These are phyloP conservation scores for Apiospora arundinis DNA, from an alignment of 2,329 filamentous ascomycete species.

Conservation along the genomic window DNA sequence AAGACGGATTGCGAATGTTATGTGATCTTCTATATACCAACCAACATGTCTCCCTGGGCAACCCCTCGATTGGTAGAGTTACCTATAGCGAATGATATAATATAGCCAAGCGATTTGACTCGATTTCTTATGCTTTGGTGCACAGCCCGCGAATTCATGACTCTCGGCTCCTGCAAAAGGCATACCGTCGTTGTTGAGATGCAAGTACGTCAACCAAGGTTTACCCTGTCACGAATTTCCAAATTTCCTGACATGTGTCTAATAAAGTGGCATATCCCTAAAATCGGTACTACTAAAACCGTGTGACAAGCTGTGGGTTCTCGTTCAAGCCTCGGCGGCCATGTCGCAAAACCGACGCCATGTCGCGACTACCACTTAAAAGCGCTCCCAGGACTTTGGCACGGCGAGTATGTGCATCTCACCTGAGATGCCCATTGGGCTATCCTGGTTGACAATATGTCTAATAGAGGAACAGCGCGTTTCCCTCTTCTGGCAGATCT, in stretches of 20 bases:
- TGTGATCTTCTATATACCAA: not conserved
- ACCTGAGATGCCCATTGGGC: not conserved
- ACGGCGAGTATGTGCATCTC: not conserved
- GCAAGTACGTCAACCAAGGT: not conserved
- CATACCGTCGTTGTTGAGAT: not conserved
- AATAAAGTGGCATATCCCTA: not conserved
- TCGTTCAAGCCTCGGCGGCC: not conserved
- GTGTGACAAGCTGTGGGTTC: not conserved
- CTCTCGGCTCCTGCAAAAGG: not conserved
- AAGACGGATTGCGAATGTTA: not conserved
- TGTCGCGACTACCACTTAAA: not conserved
- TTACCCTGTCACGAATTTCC: not conserved
- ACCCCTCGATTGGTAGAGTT: not conserved
- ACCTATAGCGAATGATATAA: not conserved
- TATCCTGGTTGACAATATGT: not conserved
- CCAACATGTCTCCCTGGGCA: not conserved
- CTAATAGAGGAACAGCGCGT: not conserved
- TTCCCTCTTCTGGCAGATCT: not conserved
- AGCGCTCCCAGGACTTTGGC: not conserved
- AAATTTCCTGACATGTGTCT: not conserved
- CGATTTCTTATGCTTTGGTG: not conserved
- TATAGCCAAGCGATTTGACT: not conserved
- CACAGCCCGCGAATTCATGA: not conserved
- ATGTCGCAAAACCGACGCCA: not conserved
- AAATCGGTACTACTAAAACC: not conserved